Base-by-base conservation (phyloP, 1,284 basidiomycete species). In the Moesziomyces aphidis region DNA sequence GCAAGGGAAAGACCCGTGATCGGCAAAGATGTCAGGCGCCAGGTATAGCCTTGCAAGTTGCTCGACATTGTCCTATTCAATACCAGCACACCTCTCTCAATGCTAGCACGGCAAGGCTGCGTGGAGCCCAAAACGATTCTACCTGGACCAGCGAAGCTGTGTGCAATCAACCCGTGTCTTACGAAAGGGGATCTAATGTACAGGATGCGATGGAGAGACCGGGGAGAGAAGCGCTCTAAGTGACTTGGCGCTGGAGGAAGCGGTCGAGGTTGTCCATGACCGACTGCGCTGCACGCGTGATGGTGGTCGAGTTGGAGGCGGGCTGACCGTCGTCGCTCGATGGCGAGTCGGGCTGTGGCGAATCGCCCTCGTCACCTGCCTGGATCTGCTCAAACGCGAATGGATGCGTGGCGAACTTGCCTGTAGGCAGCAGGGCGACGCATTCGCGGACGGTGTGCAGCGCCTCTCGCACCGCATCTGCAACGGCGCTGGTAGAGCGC, bases 301-400 rank as follows among this genome's bases (percentile, higher is more conserved):
- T 68, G 4, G 71, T 73, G 6, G 70, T 73, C 19, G 60, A 52
- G 24, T 24, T 55, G n/a, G 26, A 43, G 4, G 17, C 54, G 15
- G 31, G 47, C 11, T 45, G 52, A 10, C 19, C 39, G n/a, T 28
- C 39, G 23, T 24, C 46, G 10, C 19, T 11, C 39, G 39, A 42
- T 19, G 39, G 39, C 17, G 39, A 42, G 39, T 19, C 17, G 39
- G 39, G 39, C 39, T 42, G 39, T 1, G 39, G 36, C 50, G 54
- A 60, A 22, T 67, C 59, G 31, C 50, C 44, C 19, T 69, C 60
- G 11, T 69, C 66, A 15, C 45, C 42, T 22, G 31, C 61, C 17
- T 64, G 57, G 50, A 70, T 54, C 50, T 64, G 67, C 26, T 73
- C 71, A 9, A 68, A 65, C 48, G 54, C 57, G 52, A 73, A 73